Base-by-base conservation (phyloP, 106 monocot species). In the Amphibolis antarctica region DNA sequence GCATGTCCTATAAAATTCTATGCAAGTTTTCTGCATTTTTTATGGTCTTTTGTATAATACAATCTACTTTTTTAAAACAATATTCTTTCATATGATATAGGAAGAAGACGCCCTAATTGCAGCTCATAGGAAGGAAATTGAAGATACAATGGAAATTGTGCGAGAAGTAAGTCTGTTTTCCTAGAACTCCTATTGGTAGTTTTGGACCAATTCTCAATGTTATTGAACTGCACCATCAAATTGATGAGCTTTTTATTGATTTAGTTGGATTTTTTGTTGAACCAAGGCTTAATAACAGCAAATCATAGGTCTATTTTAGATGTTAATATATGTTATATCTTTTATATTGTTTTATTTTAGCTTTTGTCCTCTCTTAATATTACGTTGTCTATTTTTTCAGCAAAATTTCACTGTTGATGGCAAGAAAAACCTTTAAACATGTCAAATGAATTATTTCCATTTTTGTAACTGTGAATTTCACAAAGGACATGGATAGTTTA, bases 141-240 rank as follows among this genome's bases (percentile, higher is more conserved):
- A 90, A 69, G 80, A 81, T 64, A 90, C 90, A 36, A 90, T 90
- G 86, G 85, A 90, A 58, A 86, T 90, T 53, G 91, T 91, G 10
- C 82, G 78, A 1, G 82, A 78, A 67, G 82, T 82, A 60, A 78
- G 75, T 71, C 36, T 36, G 28, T 18, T 55, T 42, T 45, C 24
- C 6, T 58, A 42, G 0, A 44, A 22, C 36, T 36, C 36, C 2
- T 36, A 36, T 36, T 7, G 7, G 2, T 36, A 36, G 36, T 36
- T 36, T 36, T 36, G 36, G 4, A 36, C 36, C 7, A 36, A 36
- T 36, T 36, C n/a, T n/a, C n/a, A n/a, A n/a, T n/a, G n/a, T n/a
- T n/a, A n/a, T n/a, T n/a, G n/a, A n/a, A n/a, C n/a, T n/a, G n/a
- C n/a, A n/a, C n/a, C n/a, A n/a, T n/a, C n/a, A n/a, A n/a, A n/a